phyloP scores from a whole-genome alignment of 2,329 filamentous ascomycete genomes.

The Stagonosporopsis rhizophila region DNA sequence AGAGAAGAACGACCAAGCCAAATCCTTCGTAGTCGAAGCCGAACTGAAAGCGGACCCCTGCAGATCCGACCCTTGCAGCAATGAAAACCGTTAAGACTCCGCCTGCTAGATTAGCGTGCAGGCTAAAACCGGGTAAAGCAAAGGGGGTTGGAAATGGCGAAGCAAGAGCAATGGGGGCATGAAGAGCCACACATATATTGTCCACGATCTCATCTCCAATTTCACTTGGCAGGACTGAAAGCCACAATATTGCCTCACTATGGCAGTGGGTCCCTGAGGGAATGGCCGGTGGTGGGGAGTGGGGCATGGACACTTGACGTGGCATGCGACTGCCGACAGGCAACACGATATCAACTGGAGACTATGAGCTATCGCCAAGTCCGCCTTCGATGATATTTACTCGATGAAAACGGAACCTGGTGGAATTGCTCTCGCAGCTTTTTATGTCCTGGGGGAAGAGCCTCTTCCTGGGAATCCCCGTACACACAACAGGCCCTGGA shows the following conservation, averaged over 20 bases:
- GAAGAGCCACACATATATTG: neutral
- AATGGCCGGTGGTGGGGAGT: neutral
- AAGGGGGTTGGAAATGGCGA: neutral
- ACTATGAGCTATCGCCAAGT: neutral
- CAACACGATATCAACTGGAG: neutral
- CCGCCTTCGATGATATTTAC: neutral
- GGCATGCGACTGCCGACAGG: neutral
- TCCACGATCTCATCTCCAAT: neutral
- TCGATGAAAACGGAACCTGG: neutral
- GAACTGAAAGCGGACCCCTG: neutral
- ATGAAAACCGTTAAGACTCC: neutral
- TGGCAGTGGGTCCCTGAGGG: neutral
- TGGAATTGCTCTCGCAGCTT: neutral
- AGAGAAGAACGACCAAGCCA: neutral
- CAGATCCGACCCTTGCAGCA: neutral
- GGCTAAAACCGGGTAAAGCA: neutral
- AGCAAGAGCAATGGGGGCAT: neutral
- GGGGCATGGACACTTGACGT: neutral
- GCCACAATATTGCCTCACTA: too few species aligned
- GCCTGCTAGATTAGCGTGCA: neutral
- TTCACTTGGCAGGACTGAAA: neutral
- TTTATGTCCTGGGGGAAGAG: neutral
- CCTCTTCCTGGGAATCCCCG: neutral
- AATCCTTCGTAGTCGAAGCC: neutral
- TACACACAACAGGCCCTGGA: neutral